A percentile compares a stretch with the other conserved stretches of the same genome.
Conservation (phyloP, 176 grass and related monocot species). For the Oryza rufipogon region DNA sequence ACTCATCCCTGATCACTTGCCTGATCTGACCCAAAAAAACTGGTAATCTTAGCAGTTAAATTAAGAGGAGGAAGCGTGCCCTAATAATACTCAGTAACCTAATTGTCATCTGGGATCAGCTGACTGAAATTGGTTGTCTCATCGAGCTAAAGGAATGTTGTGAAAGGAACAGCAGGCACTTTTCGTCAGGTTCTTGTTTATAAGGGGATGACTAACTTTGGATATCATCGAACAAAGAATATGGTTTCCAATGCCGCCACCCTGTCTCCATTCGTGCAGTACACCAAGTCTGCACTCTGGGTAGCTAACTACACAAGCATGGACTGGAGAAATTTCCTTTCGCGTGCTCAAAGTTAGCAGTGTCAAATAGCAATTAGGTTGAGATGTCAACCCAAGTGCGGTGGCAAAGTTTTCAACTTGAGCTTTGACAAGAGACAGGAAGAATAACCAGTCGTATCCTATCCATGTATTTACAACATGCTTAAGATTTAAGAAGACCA, state of each 20-base stretch:
- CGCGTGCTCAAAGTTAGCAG: constrained; percentile 36
- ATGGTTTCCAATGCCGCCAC: constrained; percentile 29
- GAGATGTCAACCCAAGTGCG: constrained; percentile 55
- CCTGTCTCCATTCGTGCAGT: constrained; percentile 41
- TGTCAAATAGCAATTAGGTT: constrained; percentile 43
- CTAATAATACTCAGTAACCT: constrained; percentile 34
- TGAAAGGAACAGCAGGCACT: constrained; percentile 47
- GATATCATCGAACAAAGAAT: constrained; percentile 14
- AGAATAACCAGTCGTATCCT: constrained; percentile 40
- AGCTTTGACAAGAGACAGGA: constrained; percentile 54
- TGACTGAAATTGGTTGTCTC: constrained; percentile 41
- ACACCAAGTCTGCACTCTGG: constrained; percentile 45
- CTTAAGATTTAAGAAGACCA: constrained; percentile 39
- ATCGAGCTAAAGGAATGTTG: constrained; percentile 53
- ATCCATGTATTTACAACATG: constrained; percentile 49
- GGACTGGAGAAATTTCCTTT: constrained; percentile 38
- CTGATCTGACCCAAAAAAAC: constrained; percentile 36
- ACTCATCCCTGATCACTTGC: constrained; percentile 19
- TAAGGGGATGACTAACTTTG: constrained; percentile 34
- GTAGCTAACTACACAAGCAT: constrained; percentile 40
- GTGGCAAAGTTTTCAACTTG: constrained; percentile 58
- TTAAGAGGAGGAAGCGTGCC: constrained; percentile 30
- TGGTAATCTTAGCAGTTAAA: constrained; percentile 34
- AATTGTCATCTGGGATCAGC: constrained; percentile 33
- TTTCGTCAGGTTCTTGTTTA: constrained; percentile 41